Conservation (phyloP, 1,284 basidiomycete species). For the Schizophyllum amplum region DNA sequence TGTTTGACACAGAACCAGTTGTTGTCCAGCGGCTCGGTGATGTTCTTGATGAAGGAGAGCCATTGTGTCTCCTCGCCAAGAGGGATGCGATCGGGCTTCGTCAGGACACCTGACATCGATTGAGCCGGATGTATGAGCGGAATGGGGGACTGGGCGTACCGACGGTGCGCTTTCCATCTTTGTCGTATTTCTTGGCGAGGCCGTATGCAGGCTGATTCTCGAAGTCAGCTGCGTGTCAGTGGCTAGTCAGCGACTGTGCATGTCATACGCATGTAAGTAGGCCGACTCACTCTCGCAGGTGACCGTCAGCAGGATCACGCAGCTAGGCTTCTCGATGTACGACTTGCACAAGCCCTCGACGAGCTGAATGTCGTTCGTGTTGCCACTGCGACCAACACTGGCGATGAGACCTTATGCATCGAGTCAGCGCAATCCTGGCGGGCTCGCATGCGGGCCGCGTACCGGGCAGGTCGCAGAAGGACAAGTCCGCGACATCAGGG, state of each 20-base stretch:
- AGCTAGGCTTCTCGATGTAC: conserved; percentile 57
- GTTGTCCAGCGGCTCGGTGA: conserved; percentile 46
- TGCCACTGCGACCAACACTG: conserved; percentile 42
- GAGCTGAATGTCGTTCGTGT: conserved; percentile 48
- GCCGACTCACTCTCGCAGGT: conserved; percentile 62
- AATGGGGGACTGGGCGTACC: conserved; percentile 32
- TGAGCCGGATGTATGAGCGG: background rate
- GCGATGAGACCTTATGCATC: conserved; percentile 55
- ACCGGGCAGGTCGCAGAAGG: conserved; percentile 67
- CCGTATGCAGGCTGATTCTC: conserved; percentile 64
- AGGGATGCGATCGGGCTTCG: conserved; percentile 70
- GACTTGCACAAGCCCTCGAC: conserved; percentile 49
- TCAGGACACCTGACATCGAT: conserved; percentile 56
- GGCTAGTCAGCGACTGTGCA: background rate
- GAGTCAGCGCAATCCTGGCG: too few species aligned
- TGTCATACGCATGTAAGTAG: background rate
- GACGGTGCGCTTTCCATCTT: conserved; percentile 56
- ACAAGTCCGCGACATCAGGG: conserved; percentile 61
- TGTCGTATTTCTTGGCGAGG: conserved; percentile 50
- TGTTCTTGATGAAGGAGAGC: conserved; percentile 51
- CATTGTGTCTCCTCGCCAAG: conserved; percentile 51
- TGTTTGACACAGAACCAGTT: conserved; percentile 75
- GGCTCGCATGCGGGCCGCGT: conserved; percentile 19
- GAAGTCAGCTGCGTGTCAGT: conserved; percentile 37
- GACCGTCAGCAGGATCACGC: conserved; percentile 62